Evolutionary conservation across 2,329 filamentous ascomycete genomes (phyloP).

Genomic region (Colletotrichum theobromicola): DNA sequence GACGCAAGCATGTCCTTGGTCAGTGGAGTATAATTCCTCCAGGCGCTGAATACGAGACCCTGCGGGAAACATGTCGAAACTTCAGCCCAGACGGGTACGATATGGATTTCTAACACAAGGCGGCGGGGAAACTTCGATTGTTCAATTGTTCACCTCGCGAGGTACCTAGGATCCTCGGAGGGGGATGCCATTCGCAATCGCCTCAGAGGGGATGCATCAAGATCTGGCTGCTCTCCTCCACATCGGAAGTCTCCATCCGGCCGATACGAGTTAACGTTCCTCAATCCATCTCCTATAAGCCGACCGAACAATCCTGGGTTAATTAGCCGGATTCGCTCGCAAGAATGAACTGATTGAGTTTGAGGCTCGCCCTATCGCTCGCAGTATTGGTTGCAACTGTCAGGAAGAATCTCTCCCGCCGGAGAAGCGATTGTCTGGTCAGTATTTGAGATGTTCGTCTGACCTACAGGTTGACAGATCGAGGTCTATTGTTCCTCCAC

Average conservation of each 20-base stretch:
- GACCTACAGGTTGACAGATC: background rate
- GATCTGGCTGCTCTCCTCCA: background rate
- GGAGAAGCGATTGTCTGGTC: background rate
- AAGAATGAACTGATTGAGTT: background rate
- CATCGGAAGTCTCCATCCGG: background rate
- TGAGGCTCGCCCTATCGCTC: background rate
- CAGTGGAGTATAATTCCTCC: no score
- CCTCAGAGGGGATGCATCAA: background rate
- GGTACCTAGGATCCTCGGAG: no score
- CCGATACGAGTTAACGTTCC: background rate
- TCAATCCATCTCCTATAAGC: background rate
- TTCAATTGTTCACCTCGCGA: background rate
- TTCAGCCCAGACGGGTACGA: background rate
- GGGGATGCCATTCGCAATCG: background rate
- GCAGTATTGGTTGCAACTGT: background rate
- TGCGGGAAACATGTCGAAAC: background rate
- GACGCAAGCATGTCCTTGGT: accelerated
- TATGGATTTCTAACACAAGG: background rate
- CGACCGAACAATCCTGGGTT: background rate
- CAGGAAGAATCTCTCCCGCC: background rate
- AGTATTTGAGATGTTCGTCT: background rate
- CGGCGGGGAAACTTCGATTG: background rate
- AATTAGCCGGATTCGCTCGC: background rate
- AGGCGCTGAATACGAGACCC: background rate
- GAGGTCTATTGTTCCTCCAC: background rate